These are phyloP conservation scores for Neofusicoccum parvum DNA, from an alignment of 2,329 filamentous ascomycete genomes.

Conservation along the genomic window DNA sequence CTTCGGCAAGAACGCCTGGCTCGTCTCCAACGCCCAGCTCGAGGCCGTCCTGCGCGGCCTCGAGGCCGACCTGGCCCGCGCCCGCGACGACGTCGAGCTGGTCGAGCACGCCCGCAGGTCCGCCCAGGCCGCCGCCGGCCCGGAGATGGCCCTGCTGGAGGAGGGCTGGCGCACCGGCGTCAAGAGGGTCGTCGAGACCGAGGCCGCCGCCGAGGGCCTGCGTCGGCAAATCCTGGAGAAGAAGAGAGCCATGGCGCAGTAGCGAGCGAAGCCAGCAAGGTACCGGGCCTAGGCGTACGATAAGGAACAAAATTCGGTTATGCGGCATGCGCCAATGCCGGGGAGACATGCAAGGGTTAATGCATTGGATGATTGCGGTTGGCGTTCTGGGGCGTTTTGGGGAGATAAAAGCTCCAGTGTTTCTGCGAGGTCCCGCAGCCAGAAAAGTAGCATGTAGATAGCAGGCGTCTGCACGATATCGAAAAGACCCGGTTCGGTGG, in stretches of 20 bases:
- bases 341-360: neutral
- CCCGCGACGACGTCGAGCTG: conserved; percentile 70
- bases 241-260: conserved; percentile 27
- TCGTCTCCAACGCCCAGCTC: conserved; percentile 78
- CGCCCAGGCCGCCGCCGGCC: conserved; percentile 70
- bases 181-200: conserved; percentile 78
- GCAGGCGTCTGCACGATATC: conserved; percentile 10
- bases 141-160: conserved; percentile 74
- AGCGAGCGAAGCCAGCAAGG: neutral
- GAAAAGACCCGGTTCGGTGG: neutral
- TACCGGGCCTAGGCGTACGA: neutral
- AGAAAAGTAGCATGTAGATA: conserved; percentile 1
- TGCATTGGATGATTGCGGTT: neutral
- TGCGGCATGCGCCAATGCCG: neutral
- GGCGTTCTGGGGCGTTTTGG: conserved; percentile 10
- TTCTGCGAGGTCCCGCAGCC: neutral
- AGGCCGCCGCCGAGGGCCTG: conserved; percentile 78
- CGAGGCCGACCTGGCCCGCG: conserved; percentile 73
- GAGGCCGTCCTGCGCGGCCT: conserved; percentile 70
- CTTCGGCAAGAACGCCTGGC: conserved; percentile 88
- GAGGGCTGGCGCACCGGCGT: conserved; percentile 79
- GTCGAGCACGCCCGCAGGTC: conserved; percentile 70
- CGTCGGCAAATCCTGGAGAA: conserved; percentile 41
- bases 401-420: conserved; percentile 8
- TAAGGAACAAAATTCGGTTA: neutral